Evolutionary conservation across 2,329 filamentous ascomycete genomes (phyloP).

Genomic region (Diaporthe sp.): DNA sequence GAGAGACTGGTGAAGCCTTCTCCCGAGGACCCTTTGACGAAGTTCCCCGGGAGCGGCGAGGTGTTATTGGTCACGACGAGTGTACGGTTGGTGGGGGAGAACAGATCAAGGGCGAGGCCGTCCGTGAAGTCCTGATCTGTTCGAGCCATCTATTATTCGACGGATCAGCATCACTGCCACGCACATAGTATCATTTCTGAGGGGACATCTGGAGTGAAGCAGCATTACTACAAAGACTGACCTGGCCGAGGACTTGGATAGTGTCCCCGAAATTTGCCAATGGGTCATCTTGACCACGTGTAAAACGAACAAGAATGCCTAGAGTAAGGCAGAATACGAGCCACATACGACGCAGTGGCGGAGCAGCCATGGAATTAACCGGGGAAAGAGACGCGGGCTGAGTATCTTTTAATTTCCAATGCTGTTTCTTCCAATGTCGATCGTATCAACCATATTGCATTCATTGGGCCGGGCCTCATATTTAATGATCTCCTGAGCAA

Average conservation of each 20-base stretch:
- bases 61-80: constrained; percentile 9
- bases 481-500: not conserved
- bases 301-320: not conserved
- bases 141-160: not conserved
- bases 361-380: not conserved
- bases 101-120: constrained; percentile 10
- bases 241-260: constrained; percentile 21
- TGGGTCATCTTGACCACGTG: not conserved
- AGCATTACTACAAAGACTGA: not conserved
- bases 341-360: no score
- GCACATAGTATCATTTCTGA: not conserved
- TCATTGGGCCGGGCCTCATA: not conserved
- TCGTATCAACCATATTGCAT: not conserved
- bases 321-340: not conserved
- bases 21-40: constrained; percentile 7
- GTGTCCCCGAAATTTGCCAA: constrained; percentile 6
- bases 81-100: constrained; percentile 8
- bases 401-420: no score
- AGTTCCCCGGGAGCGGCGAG: constrained; percentile 11
- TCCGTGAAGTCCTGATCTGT: constrained; percentile 20
- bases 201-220: not conserved
- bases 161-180: not conserved
- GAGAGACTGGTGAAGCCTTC: constrained; percentile 13
- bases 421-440: not conserved
- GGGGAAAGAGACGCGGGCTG: no score